Evolutionary conservation across 75 land plant genomes (phyloP).

Genomic region (Selaginella moellendorffii): DNA sequence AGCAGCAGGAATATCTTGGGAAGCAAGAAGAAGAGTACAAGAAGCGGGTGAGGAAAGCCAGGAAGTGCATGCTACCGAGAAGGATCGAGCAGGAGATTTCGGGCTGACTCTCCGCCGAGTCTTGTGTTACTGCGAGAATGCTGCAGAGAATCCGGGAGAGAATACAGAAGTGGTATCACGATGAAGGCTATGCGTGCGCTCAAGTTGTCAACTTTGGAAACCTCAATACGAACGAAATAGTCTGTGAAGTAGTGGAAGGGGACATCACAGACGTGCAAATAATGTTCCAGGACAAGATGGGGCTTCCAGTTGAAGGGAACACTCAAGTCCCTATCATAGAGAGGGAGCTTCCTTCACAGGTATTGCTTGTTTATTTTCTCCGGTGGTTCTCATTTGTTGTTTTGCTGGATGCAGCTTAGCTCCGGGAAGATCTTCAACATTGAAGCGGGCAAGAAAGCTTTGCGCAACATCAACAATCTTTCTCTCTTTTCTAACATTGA

Average conservation of each 20-base stretch:
- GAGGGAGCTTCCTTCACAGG: conserved; percentile 73
- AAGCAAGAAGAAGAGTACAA: conserved; percentile 49
- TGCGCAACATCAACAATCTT: conserved; percentile 72
- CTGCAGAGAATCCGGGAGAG: conserved; percentile 69
- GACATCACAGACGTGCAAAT: conserved; percentile 66
- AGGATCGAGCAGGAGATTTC: conserved; percentile 39
- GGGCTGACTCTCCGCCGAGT: conserved; percentile 34
- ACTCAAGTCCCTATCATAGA: conserved; percentile 37
- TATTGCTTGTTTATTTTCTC: conserved; percentile 5
- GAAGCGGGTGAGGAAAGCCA: conserved; percentile 36
- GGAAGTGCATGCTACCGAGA: conserved; percentile 59
- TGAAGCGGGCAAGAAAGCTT: conserved; percentile 87
- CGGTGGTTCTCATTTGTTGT: not conserved
- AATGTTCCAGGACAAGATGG: conserved; percentile 87
- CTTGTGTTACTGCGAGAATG: conserved; percentile 64
- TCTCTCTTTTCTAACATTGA: conserved; percentile 84
- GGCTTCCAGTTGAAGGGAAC: conserved; percentile 68
- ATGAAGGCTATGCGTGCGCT: conserved; percentile 94
- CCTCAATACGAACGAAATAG: conserved; percentile 67
- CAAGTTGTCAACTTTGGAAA: conserved; percentile 98
- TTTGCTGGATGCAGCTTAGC: conserved; percentile 39
- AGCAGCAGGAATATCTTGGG: conserved; percentile 36
- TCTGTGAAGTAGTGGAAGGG: conserved; percentile 94
- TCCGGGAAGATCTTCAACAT: conserved; percentile 76
- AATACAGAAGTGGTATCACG: conserved; percentile 95